These are phyloP conservation scores for Boletus pseudopeckii DNA, from an alignment of 768 basidiomycete genomes.

Conservation along the genomic window DNA sequence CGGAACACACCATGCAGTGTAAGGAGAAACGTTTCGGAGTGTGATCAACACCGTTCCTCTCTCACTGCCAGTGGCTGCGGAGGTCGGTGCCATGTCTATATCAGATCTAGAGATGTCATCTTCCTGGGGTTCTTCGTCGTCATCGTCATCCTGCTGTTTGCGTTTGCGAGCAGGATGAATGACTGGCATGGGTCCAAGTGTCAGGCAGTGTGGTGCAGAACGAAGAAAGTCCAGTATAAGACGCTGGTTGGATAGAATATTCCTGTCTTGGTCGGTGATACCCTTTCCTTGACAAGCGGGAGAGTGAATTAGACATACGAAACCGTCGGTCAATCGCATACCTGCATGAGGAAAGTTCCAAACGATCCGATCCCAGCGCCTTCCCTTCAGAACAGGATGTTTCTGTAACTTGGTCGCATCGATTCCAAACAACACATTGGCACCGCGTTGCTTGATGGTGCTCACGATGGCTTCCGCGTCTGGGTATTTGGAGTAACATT, in stretches of 20 bases:
- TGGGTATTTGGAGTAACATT: constrained; percentile 81
- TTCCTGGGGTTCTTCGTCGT: constrained; percentile 39
- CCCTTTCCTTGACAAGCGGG: constrained; percentile 59
- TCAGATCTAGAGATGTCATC: constrained; percentile 16
- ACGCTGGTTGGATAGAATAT: constrained; percentile 85
- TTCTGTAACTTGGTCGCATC: constrained; percentile 82
- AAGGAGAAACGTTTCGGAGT: constrained; percentile 80
- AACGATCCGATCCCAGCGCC: constrained; percentile 72
- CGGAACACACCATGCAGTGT: constrained; percentile 71
- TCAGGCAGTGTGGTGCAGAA: constrained; percentile 61
- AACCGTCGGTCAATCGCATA: constrained; percentile 33
- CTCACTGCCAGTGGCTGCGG: background rate
- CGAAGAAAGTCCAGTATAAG: constrained; percentile 80
- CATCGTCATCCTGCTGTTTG: constrained; percentile 42
- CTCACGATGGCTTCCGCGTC: constrained; percentile 60
- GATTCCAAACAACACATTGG: constrained; percentile 70
- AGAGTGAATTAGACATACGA: background rate
- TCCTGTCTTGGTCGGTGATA: constrained; percentile 90
- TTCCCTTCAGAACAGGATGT: constrained; percentile 51
- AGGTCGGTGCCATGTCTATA: constrained; percentile 1
- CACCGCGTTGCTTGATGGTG: constrained; percentile 55
- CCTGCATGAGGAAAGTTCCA: constrained; percentile 99
- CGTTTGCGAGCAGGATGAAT: constrained; percentile 40
- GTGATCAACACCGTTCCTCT: constrained; percentile 85
- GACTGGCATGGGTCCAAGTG: constrained; percentile 51